Evolutionary conservation across 2,329 filamentous ascomycete genomes (phyloP), one percentile per base, ranked within the genome.

Genomic region (Hirsutella minnesotensis): DNA sequence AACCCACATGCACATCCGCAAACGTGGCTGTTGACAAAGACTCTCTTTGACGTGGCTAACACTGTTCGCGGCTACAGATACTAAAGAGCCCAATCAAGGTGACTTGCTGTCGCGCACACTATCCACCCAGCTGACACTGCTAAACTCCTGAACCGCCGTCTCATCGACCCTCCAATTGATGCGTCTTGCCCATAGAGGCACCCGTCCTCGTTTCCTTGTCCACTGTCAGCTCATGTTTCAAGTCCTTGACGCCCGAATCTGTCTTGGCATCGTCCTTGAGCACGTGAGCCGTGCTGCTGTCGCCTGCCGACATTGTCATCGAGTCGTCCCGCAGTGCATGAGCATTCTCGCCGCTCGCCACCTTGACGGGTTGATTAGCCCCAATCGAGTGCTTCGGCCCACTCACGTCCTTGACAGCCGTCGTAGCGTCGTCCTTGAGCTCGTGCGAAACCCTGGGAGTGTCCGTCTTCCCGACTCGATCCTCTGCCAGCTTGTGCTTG

Each of bases 261-360:
- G n/a, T 18, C 22, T 30, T 40, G 20, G 38, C 27, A 33, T 47
- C 42, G 4, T 18, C n/a, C 5, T 43, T 29, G 12, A 47, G 36
- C 13, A 10, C 30, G 36, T 48, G 46, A 9, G 34, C 19, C 16
- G 33, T 19, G 5, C 9, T 19, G 16, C 29, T 22, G 34, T n/a
- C 24, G n/a, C 16, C 35, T 15, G 16, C 15, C 15, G n/a, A 29
- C 18, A 7, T 40, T 33, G 15, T 29, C 41, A n/a, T n/a, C n/a
- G n/a, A n/a, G 22, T 48, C 44, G n/a, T 48, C 46, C 5, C 19
- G 39, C 31, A 48, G 29, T 7, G 24, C 20, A 35, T 50, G 45
- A 27, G 16, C 15, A n/a, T n/a, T n/a, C n/a, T n/a, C n/a, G n/a
- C n/a, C n/a, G n/a, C n/a, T n/a, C n/a, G 24, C 24, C 24, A 27